These are phyloP conservation scores for Mantamonas sphyraenae DNA, from an alignment of 78 protist species.

Conservation along the genomic window DNA sequence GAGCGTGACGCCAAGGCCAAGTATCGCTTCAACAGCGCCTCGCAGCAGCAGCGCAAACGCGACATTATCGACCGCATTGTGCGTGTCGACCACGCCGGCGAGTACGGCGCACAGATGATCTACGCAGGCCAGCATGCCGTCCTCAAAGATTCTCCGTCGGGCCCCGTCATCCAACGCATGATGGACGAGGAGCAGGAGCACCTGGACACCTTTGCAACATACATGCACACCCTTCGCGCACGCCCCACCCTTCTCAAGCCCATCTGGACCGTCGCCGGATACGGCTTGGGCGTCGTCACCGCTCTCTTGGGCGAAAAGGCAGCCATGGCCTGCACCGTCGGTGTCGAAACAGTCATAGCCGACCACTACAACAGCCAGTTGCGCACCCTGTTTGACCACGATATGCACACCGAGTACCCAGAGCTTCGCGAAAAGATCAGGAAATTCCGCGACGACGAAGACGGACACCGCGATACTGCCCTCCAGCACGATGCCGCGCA, in stretches of 20 bases:
- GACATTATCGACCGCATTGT: background rate
- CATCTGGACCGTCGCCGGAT: background rate
- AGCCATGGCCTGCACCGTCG: slow-evolving; percentile 3
- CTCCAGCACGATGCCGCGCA: background rate
- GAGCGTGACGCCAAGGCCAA: too few species aligned
- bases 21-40: too few species aligned
- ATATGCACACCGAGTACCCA: background rate
- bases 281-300: background rate
- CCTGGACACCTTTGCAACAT: background rate
- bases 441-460: background rate
- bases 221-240: background rate
- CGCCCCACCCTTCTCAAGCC: background rate
- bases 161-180: background rate
- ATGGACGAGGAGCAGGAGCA: background rate
- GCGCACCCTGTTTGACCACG: background rate
- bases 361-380: background rate
- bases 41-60: too few species aligned
- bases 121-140: background rate
- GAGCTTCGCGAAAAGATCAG: background rate
- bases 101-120: slow-evolving; percentile 1
- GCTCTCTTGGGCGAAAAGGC: background rate
- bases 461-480: background rate
- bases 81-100: slow-evolving; percentile 3
- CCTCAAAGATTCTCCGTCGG: background rate
- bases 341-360: background rate